Evolutionary conservation across 345 rosid genomes (phyloP).

Genomic region (Linum trigynum): DNA sequence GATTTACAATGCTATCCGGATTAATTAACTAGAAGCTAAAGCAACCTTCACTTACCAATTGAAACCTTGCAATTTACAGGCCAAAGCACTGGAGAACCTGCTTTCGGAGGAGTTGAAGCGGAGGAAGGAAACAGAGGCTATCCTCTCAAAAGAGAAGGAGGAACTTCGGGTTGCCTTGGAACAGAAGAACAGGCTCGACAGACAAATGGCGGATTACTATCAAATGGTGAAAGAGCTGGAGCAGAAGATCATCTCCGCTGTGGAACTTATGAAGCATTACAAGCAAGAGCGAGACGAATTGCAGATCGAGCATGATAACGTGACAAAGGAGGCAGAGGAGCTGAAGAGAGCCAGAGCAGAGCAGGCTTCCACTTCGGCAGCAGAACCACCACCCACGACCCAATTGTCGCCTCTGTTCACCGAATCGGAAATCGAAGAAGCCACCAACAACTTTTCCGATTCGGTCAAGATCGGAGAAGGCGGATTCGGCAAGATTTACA

Average conservation of each 20-base stretch:
- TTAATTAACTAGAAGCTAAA: neutral
- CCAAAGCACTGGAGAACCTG: conserved; percentile 44
- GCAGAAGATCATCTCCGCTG: conserved; percentile 74
- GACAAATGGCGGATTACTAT: conserved; percentile 48
- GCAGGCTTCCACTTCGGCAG: conserved; percentile 29
- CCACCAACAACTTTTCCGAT: conserved; percentile 52
- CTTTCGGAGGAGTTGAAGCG: conserved; percentile 49
- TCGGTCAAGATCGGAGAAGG: conserved; percentile 84
- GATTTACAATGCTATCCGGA: too few species aligned
- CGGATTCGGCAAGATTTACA: conserved; percentile 77
- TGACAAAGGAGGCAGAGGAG: conserved; percentile 79
- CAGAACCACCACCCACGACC: conserved; percentile 19
- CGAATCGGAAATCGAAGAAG: conserved; percentile 60
- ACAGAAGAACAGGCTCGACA: conserved; percentile 40
- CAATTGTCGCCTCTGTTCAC: conserved; percentile 53
- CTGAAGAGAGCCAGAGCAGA: conserved; percentile 46
- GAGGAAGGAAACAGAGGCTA: conserved; percentile 59
- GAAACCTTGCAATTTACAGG: conserved; percentile 25
- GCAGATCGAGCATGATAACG: conserved; percentile 59
- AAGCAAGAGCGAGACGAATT: conserved; percentile 54
- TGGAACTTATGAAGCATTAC: conserved; percentile 53
- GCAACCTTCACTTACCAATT: neutral
- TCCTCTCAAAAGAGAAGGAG: conserved; percentile 46
- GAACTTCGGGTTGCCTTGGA: conserved; percentile 38
- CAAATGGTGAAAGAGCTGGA: conserved; percentile 44